Evolutionary conservation across 73 alveolate species (phyloP).

Genomic region (Symbiodinium natans): DNA sequence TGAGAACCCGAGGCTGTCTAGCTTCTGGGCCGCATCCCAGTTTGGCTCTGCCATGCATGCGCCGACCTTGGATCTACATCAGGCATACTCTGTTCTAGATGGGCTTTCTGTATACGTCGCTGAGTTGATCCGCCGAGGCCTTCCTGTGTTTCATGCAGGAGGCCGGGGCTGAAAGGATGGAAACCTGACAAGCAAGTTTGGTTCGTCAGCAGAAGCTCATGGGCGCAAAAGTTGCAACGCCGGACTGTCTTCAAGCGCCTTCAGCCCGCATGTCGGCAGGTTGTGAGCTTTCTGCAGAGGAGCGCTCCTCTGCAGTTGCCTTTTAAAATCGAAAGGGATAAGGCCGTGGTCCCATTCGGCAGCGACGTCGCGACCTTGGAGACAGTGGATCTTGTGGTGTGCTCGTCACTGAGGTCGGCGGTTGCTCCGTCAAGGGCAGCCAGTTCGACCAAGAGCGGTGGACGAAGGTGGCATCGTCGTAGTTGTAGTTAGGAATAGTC

Average conservation of each 20-base stretch:
- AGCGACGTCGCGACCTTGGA: not conserved
- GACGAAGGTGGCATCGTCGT: slow-evolving; percentile 57
- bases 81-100: not conserved
- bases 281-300: slow-evolving; percentile 48
- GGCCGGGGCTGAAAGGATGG: not conserved
- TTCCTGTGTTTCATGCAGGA: slow-evolving; percentile 60
- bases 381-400: not conserved
- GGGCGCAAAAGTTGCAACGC: no score
- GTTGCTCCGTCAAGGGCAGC: slow-evolving; percentile 87
- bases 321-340: slow-evolving; percentile 59
- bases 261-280: slow-evolving; percentile 29
- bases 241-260: no score
- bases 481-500: no score
- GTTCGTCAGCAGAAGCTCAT: no score
- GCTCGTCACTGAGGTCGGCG: slow-evolving; percentile 89
- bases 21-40: slow-evolving; percentile 58
- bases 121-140: not conserved
- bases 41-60: slow-evolving; percentile 89
- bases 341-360: not conserved
- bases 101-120: no score
- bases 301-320: slow-evolving; percentile 53
- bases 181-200: no score
- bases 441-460: slow-evolving; percentile 78
- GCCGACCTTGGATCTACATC: not conserved
- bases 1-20: slow-evolving; percentile 61